Conservation (phyloP, 805 yeast species). For the Cyberlindnera japonica region DNA sequence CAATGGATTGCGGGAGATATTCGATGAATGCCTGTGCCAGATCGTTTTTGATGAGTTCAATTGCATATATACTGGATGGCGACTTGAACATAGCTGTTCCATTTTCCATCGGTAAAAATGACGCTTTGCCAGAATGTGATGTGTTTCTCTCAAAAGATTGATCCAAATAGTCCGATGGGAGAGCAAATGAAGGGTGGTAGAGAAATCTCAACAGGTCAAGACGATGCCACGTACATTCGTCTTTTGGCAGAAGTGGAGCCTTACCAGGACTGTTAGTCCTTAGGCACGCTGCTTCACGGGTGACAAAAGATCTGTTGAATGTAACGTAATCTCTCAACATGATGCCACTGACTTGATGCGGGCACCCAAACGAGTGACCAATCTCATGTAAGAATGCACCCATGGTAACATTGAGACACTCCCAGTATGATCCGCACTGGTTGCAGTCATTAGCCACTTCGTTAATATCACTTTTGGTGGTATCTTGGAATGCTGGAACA, state of each 20-base stretch:
- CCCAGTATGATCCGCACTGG: conserved; percentile 88
- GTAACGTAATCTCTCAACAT: conserved; percentile 85
- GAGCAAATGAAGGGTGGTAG: conserved; percentile 73
- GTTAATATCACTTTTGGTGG: conserved; percentile 52
- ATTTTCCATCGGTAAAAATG: conserved; percentile 43
- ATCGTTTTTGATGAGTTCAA: conserved; percentile 56
- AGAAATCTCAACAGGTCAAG: conserved; percentile 74
- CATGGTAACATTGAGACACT: conserved; percentile 75
- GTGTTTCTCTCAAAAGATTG: conserved; percentile 30
- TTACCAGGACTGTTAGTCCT: conserved; percentile 50
- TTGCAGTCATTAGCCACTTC: conserved; percentile 90
- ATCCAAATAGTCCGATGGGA: conserved; percentile 62
- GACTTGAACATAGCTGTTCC: conserved; percentile 47
- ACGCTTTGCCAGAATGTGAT: conserved; percentile 38
- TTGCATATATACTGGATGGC: conserved; percentile 63
- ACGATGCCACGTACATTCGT: conserved; percentile 86
- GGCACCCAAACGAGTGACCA: conserved; percentile 88
- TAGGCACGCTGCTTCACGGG: conserved; percentile 57
- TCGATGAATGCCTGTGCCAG: conserved; percentile 52
- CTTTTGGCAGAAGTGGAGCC: conserved; percentile 48
- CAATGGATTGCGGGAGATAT: conserved; percentile 50
- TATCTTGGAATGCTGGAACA: conserved; percentile 65
- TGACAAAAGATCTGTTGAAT: conserved; percentile 76
- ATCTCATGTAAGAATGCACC: conserved; percentile 97
- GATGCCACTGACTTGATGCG: conserved; percentile 86